Base-by-base conservation (phyloP, 805 yeast species). In the Phaffomyces antillensis region DNA sequence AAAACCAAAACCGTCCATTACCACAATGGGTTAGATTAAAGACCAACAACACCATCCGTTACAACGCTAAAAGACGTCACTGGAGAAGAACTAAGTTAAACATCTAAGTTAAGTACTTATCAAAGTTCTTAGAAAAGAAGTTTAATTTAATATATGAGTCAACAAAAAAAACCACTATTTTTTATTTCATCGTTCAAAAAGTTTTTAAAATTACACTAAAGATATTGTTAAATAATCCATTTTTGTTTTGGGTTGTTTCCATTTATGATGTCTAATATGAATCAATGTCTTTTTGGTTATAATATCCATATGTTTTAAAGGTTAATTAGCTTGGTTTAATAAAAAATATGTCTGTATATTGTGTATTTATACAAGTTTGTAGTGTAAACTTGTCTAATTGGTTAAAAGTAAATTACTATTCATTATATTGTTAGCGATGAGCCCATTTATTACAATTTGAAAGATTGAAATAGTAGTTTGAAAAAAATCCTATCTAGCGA, bases 41-140 rank as follows among this genome's bases (percentile, higher is more conserved):
- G 86, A 88, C 98, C 72, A 83, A 77, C 76, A 91, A 88, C 95
- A 90, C 82, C 67, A 85, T 93, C 81, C 88, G 95, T 83, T 88
- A 88, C 86, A 91, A 91, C 79, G 95, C 96, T 72, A 93, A 93
- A 89, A 89, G 98, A 87, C 86, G 98, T 83, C 96, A 93, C 93
- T 91, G 99, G 99, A 91, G 96, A 86, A 87, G 98, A 86, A 91
- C 97, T 69, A 91, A 91, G 95, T 82, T 91, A 77, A 80, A 82
- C 83, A 74, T 91, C 82, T 91, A 90, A 86, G 71, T 48, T 40
- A 38, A 24, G 5, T 9, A 28, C 40, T 37, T 40, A 33, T 11
- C 31, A n/a, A 20, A 32, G 41, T 40, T 35, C 13, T 39, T 38
- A 16, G 15, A 16, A 9, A 18, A 35, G 24, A 12, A 30, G 37